A percentile compares a stretch with the other conserved stretches of the same genome.
Evolutionary conservation across 768 basidiomycete genomes (phyloP).

Genomic region (Mycena chlorophos): DNA sequence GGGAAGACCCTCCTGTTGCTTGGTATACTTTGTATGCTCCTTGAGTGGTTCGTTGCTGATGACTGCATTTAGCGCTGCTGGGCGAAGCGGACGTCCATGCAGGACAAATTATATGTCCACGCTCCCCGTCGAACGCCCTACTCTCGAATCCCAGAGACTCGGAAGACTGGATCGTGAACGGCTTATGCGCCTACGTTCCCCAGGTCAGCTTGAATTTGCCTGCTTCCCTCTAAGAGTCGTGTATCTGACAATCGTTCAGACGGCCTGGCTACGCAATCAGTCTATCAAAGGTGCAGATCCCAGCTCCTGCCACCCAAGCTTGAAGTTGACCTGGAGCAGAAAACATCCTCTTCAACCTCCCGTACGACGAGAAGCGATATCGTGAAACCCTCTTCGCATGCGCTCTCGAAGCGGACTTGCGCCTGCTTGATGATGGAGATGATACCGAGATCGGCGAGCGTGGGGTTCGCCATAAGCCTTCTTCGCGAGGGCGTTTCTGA

Average conservation of each 20-base stretch:
- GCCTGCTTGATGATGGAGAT: slow-evolving; percentile 62
- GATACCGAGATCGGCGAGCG: slow-evolving; percentile 61
- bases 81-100: slow-evolving; percentile 66
- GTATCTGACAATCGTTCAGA: slow-evolving; percentile 22
- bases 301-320: not conserved
- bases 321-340: slow-evolving; percentile 21
- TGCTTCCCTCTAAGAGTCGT: not conserved
- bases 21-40: slow-evolving; percentile 28
- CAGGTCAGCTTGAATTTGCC: slow-evolving; percentile 34
- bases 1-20: slow-evolving; percentile 65
- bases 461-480: slow-evolving; percentile 36
- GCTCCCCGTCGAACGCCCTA: slow-evolving; percentile 59
- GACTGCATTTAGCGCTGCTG: slow-evolving; percentile 45
- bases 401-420: slow-evolving; percentile 51
- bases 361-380: slow-evolving; percentile 72
- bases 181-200: slow-evolving; percentile 64
- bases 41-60: not conserved
- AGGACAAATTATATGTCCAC: slow-evolving; percentile 60
- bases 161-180: slow-evolving; percentile 56
- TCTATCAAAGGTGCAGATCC: slow-evolving; percentile 49
- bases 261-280: slow-evolving; percentile 72
- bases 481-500: no score
- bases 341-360: slow-evolving; percentile 80
- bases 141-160: slow-evolving; percentile 38
- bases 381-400: slow-evolving; percentile 54